phyloP scores from a whole-genome alignment of 768 basidiomycete genomes.

The Agrocybe pediades region DNA sequence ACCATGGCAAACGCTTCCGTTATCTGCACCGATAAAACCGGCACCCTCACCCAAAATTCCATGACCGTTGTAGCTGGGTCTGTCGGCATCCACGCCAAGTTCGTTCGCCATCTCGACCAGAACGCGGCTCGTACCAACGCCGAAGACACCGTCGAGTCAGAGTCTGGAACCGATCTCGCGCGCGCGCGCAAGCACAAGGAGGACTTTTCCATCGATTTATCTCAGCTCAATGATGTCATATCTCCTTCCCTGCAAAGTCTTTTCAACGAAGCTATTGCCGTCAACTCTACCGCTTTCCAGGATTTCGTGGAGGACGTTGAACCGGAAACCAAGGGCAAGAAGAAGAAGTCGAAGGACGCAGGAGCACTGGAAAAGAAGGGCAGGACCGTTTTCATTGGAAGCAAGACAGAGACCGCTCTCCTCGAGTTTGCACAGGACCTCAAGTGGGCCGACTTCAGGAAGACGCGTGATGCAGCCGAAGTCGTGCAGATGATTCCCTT shows the following conservation, averaged over 20 bases:
- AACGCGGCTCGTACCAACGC: conserved; percentile 76
- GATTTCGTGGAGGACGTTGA: conserved; percentile 46
- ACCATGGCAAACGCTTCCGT: conserved; percentile 99
- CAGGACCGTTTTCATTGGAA: conserved; percentile 71
- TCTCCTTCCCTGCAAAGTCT: conserved; percentile 60
- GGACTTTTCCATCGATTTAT: conserved; percentile 89
- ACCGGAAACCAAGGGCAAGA: conserved; percentile 32
- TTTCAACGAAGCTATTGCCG: conserved; percentile 83
- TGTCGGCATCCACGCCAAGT: conserved; percentile 92
- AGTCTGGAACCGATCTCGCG: conserved; percentile 21
- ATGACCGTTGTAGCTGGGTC: conserved; percentile 98
- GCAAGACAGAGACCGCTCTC: conserved; percentile 94
- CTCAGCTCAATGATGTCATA: conserved; percentile 64
- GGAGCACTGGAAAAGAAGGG: neutral
- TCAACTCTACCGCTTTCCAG: conserved; percentile 96
- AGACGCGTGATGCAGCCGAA: conserved; percentile 58
- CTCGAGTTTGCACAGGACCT: conserved; percentile 83
- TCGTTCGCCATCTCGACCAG: conserved; percentile 76
- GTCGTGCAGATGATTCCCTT: conserved; percentile 92
- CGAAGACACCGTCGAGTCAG: conserved; percentile 45
- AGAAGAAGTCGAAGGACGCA: conserved; percentile 34
- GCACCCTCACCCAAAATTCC: conserved; percentile 91
- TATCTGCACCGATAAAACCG: conserved; percentile 95
- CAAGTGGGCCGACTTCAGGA: conserved; percentile 72
- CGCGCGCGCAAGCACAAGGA: conserved; percentile 49